Percentiles rank a stretch among this genome's conserved stretches.
phyloP scores from a whole-genome alignment of 257 asterid species.

The Paulownia fortunei region DNA sequence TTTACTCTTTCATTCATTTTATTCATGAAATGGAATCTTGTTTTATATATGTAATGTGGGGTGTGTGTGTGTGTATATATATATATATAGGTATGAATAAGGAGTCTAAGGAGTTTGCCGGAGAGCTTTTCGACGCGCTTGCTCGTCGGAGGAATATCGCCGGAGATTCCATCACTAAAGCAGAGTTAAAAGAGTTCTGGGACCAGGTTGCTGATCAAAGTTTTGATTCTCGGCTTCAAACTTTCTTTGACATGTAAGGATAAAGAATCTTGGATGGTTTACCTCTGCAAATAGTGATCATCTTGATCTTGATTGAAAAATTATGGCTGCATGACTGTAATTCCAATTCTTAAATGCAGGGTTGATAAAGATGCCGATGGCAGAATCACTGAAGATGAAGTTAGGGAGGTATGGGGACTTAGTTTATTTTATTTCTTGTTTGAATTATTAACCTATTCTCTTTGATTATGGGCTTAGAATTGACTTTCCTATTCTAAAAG shows the following conservation, averaged over 20 bases:
- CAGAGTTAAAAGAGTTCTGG: slow-evolving; percentile 78
- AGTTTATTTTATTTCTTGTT: neutral
- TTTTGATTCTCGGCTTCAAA: slow-evolving; percentile 83
- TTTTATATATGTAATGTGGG: neutral
- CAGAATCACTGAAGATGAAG: slow-evolving; percentile 82
- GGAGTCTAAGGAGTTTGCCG: slow-evolving; percentile 79
- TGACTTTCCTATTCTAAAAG: too few relatives aligned
- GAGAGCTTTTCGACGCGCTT: slow-evolving; percentile 77
- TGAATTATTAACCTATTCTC: too few relatives aligned
- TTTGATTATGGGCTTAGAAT: too few relatives aligned
- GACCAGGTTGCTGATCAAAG: slow-evolving; percentile 84
- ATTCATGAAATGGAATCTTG: neutral
- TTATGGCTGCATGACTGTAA: neutral
- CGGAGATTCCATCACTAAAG: slow-evolving; percentile 60
- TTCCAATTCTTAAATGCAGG: slow-evolving; percentile 49
- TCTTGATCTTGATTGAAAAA: neutral
- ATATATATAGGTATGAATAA: slow-evolving; percentile 70
- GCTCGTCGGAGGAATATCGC: slow-evolving; percentile 64
- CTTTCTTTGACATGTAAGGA: slow-evolving; percentile 86
- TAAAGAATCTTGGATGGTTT: neutral
- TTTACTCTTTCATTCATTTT: slow-evolving; percentile 6
- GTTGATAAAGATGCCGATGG: slow-evolving; percentile 96
- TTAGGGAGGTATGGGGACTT: slow-evolving; percentile 60
- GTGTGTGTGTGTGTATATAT: neutral
- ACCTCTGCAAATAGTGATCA: neutral